These are phyloP conservation scores for Ehretia macrophylla DNA, from an alignment of 257 asterid genomes.

Conservation along the genomic window DNA sequence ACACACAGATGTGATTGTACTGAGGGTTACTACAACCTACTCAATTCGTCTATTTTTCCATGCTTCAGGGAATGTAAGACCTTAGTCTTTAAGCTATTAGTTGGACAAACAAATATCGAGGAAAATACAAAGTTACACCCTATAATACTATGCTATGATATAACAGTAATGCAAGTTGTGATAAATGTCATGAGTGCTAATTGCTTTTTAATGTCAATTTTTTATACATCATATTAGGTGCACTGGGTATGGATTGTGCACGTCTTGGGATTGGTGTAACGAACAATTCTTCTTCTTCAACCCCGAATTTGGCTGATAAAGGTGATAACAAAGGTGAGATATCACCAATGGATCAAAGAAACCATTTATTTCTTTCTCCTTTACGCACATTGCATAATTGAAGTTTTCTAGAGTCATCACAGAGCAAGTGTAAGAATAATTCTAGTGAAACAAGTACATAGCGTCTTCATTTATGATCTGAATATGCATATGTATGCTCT, in stretches of 20 bases:
- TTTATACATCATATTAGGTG: conserved; percentile 37
- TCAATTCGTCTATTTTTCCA: conserved; percentile 53
- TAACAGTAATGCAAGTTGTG: background rate
- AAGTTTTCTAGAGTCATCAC: background rate
- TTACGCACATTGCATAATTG: background rate
- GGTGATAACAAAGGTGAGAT: conserved; percentile 31
- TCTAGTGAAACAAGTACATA: too few species aligned
- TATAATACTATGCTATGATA: background rate
- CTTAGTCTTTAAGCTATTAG: background rate
- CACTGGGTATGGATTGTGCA: conserved; percentile 50
- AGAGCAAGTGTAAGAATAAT: background rate
- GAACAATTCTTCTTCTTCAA: conserved; percentile 27
- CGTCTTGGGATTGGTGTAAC: conserved; percentile 28
- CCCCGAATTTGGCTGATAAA: conserved; percentile 24
- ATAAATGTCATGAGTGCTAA: too few species aligned
- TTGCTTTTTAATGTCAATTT: background rate
- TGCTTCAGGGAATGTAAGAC: conserved; percentile 62
- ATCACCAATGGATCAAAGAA: background rate
- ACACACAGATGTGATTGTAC: conserved; percentile 45
- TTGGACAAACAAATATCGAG: background rate
- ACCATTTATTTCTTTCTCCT: background rate
- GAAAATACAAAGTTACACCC: background rate
- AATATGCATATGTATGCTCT: too few species aligned
- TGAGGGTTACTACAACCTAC: conserved; percentile 53
- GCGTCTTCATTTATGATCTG: too few species aligned